Conservation (phyloP, 371 early-diverging fungal genomes). For the Homolaphlyctis polyrhiza region DNA sequence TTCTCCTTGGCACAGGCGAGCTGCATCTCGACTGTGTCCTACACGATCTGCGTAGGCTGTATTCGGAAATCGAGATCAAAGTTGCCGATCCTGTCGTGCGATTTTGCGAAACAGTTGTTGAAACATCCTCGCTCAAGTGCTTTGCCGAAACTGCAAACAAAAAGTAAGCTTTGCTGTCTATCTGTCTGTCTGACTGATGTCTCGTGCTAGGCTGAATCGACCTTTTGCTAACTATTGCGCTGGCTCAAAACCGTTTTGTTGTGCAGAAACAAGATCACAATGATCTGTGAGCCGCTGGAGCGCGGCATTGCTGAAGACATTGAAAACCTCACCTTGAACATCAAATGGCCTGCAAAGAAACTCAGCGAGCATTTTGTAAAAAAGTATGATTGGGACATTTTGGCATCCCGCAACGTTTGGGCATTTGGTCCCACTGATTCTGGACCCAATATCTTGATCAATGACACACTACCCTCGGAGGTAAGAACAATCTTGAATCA, state of each 20-base stretch:
- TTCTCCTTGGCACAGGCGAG: constrained; percentile 91
- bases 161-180: constrained; percentile 39
- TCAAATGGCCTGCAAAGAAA: constrained; percentile 70
- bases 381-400: constrained; percentile 90
- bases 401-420: constrained; percentile 92
- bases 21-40: constrained; percentile 92
- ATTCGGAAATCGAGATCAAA: constrained; percentile 93
- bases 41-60: constrained; percentile 90
- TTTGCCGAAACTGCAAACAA: constrained; percentile 97
- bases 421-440: constrained; percentile 93
- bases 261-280: constrained; percentile 84
- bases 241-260: background rate
- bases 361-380: constrained; percentile 72
- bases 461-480: constrained; percentile 89
- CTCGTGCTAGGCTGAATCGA: background rate
- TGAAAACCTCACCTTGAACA: constrained; percentile 67
- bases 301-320: constrained; percentile 87
- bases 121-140: constrained; percentile 89
- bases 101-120: constrained; percentile 94
- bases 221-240: background rate
- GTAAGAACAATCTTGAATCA: constrained; percentile 18
- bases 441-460: constrained; percentile 90
- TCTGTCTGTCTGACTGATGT: background rate
- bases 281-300: constrained; percentile 93
- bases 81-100: constrained; percentile 94